phyloP scores from a whole-genome alignment of 345 rosid species.

The Salix brachista region DNA sequence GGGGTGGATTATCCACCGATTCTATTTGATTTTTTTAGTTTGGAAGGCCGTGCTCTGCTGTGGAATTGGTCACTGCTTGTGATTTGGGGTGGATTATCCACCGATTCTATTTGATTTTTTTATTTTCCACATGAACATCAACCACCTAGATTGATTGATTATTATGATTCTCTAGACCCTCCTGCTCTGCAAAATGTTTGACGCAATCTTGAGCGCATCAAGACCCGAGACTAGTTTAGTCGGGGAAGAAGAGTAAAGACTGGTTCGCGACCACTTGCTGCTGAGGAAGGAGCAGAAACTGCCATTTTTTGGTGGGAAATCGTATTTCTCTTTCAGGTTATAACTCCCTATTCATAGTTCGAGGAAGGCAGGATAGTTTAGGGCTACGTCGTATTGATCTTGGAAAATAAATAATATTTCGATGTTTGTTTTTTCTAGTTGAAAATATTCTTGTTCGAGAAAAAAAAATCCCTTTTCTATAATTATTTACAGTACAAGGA shows the following conservation, averaged over 20 bases:
- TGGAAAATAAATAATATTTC: no score
- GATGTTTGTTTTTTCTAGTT: no score
- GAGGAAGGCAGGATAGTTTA: no score
- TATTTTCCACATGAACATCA: not conserved
- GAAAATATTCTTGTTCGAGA: no score
- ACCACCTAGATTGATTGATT: not conserved
- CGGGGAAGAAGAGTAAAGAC: not conserved
- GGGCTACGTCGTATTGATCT: no score
- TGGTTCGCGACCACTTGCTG: not conserved
- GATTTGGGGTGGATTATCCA: not conserved
- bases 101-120: not conserved
- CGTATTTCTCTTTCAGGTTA: no score
- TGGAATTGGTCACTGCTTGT: not conserved
- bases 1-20: not conserved
- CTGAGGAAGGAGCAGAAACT: no score
- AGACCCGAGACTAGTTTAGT: not conserved
- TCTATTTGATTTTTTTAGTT: not conserved
- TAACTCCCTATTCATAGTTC: no score
- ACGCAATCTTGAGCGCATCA: not conserved
- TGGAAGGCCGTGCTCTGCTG: not conserved
- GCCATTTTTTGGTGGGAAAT: no score
- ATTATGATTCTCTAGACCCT: not conserved
- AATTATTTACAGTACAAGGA: no score
- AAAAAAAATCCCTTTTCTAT: no score
- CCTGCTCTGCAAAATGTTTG: not conserved